phyloP scores from a whole-genome alignment of 306 rosid species.

The Pterocarpus santalinus region DNA sequence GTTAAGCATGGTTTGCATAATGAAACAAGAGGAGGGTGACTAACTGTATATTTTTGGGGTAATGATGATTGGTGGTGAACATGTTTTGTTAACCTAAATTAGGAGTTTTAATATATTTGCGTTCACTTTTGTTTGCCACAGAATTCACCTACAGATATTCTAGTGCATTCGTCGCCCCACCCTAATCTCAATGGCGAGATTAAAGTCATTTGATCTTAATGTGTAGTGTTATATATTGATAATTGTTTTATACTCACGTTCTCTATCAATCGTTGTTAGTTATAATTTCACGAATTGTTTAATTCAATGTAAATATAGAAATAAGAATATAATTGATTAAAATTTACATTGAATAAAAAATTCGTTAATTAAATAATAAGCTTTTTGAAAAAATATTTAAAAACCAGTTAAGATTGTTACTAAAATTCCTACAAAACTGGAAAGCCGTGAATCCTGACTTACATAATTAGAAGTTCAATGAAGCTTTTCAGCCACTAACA shows the following conservation, averaged over 20 bases:
- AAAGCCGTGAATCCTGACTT: no score
- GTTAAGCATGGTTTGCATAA: slow-evolving; percentile 27
- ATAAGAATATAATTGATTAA: neutral
- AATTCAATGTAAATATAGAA: neutral
- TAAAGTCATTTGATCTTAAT: neutral
- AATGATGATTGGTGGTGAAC: neutral
- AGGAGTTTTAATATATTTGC: slow-evolving; percentile 29
- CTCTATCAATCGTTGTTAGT: neutral
- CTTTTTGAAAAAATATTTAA: no score
- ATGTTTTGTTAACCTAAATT: neutral
- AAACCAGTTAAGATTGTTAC: no score
- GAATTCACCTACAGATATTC: neutral
- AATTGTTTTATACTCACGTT: neutral
- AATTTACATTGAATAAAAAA: neutral
- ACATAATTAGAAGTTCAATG: no score
- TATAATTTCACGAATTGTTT: neutral
- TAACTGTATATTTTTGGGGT: slow-evolving; percentile 23
- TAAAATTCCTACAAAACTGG: no score
- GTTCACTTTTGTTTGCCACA: neutral
- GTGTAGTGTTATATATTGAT: neutral
- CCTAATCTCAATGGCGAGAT: neutral
- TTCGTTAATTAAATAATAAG: no score
- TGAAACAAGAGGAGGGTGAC: neutral
- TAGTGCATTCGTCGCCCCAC: neutral
- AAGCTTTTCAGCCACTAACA: no score